Evolutionary conservation across 768 basidiomycete species (phyloP).

Genomic region (Lyophyllum atratum): DNA sequence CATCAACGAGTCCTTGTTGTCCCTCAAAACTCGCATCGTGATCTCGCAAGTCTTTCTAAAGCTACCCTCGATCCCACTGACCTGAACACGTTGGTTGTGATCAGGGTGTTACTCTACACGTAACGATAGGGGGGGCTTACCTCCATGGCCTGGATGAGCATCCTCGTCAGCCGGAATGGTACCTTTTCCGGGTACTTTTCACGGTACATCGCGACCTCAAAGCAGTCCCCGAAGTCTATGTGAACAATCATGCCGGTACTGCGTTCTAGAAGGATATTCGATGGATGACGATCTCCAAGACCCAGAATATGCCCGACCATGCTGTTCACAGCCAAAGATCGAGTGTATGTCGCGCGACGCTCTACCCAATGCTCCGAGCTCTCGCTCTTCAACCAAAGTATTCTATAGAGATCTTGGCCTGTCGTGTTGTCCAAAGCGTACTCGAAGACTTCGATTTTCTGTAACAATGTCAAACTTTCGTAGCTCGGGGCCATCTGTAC

Average conservation of each 20-base stretch:
- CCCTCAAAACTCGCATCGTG: constrained; percentile 94
- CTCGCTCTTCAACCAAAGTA: constrained; percentile 92
- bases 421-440: constrained; percentile 98
- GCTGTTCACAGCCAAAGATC: constrained; percentile 95
- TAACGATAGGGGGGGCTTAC: constrained; percentile 39
- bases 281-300: constrained; percentile 96
- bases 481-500: constrained; percentile 99
- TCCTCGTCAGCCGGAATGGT: constrained; percentile 95
- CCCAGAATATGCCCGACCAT: constrained; percentile 99
- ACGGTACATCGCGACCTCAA: constrained; percentile 96
- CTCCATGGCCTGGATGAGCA: constrained; percentile 99
- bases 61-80: constrained; percentile 97
- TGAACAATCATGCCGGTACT: constrained; percentile 94
- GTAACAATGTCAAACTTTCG: constrained; percentile 88
- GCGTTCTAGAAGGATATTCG: constrained; percentile 90
- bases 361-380: constrained; percentile 99
- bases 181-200: constrained; percentile 99
- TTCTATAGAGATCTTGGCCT: constrained; percentile 95
- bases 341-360: constrained; percentile 91
- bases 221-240: constrained; percentile 97
- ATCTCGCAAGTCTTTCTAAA: constrained; percentile 96
- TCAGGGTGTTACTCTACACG: too few species aligned
- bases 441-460: constrained; percentile 99
- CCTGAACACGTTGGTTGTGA: constrained; percentile 45
- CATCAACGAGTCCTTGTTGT: constrained; percentile 99